Evolutionary conservation across 2,329 filamentous ascomycete species (phyloP).

Genomic region (Torrubiella hemipterigena): DNA sequence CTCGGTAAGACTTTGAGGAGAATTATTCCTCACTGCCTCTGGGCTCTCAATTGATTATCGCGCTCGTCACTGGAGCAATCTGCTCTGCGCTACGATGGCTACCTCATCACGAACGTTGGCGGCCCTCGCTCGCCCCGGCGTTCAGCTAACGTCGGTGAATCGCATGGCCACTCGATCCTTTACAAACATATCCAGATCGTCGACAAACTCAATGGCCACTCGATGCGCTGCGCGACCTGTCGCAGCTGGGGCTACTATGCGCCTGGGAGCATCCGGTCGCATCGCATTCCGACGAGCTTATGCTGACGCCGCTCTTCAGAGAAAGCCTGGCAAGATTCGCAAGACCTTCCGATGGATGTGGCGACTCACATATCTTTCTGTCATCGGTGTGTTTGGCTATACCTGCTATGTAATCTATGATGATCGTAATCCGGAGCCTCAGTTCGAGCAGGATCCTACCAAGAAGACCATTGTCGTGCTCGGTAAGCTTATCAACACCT

Average conservation of each 20-base stretch:
- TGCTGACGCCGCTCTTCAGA: conserved; percentile 38
- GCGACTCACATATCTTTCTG: conserved; percentile 68
- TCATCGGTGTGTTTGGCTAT: conserved; percentile 57
- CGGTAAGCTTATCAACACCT: conserved; percentile 43
- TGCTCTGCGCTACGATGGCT: conserved; percentile 33
- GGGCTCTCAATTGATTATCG: no score
- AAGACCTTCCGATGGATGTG: conserved; percentile 66
- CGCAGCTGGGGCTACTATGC: conserved; percentile 21
- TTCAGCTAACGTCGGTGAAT: conserved; percentile 15
- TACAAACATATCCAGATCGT: conserved; percentile 16
- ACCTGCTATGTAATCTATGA: conserved; percentile 73
- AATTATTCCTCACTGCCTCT: no score
- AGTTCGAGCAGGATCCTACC: conserved; percentile 63
- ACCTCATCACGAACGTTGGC: conserved; percentile 31
- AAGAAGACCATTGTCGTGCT: conserved; percentile 98
- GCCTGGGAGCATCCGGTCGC: conserved; percentile 22
- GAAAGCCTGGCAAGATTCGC: conserved; percentile 49
- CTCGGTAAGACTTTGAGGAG: no score
- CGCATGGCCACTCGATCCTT: conserved; percentile 20
- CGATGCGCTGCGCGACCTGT: conserved; percentile 15
- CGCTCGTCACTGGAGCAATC: no score
- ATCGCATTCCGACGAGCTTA: conserved; percentile 32
- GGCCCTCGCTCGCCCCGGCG: conserved; percentile 17
- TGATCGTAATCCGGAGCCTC: conserved; percentile 69
- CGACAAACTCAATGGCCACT: conserved; percentile 9